Evolutionary conservation across 768 basidiomycete genomes (phyloP).

Genomic region (Xerocomus brunneocitrinus): DNA sequence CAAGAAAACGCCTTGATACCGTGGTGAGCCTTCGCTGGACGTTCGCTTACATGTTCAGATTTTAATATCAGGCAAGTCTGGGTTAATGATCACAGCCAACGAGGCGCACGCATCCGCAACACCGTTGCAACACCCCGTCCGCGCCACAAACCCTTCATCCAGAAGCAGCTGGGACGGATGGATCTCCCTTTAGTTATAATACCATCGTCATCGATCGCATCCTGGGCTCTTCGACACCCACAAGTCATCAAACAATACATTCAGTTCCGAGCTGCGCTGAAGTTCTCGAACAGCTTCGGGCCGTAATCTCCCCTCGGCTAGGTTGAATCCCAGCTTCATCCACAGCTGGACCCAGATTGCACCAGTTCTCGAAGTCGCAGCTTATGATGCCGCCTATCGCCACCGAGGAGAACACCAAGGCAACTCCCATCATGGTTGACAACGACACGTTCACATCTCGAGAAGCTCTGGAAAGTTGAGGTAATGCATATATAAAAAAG

Average conservation of each 20-base stretch:
- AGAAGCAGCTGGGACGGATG: conserved; percentile 2
- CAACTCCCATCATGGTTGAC: conserved; percentile 11
- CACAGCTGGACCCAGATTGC: conserved; percentile 13
- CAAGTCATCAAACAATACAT: conserved; percentile 15
- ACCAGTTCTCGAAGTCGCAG: conserved; percentile 16
- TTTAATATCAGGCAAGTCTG: conserved; percentile 7
- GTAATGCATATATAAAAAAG: conserved; percentile 21
- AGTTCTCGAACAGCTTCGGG: conserved; percentile 15
- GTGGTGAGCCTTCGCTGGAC: conserved; percentile 17
- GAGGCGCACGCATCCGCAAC: conserved; percentile 12
- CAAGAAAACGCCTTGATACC: conserved; percentile 4
- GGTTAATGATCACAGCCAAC: conserved; percentile 20
- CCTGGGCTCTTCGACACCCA: conserved; percentile 9
- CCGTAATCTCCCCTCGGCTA: conserved; percentile 24
- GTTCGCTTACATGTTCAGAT: conserved; percentile 12
- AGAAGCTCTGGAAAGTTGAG: conserved; percentile 5
- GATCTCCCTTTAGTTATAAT: conserved; percentile 14
- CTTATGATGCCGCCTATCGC: conserved; percentile 20
- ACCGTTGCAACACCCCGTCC: conserved; percentile 10
- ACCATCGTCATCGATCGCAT: conserved; percentile 5
- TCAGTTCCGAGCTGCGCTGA: conserved; percentile 5
- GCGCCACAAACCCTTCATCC: conserved; percentile 14
- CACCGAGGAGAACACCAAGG: conserved; percentile 18
- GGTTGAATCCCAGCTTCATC: conserved; percentile 17
- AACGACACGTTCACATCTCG: conserved; percentile 14